These are phyloP conservation scores for Medicago truncatula DNA, from an alignment of 306 rosid species.

Conservation along the genomic window DNA sequence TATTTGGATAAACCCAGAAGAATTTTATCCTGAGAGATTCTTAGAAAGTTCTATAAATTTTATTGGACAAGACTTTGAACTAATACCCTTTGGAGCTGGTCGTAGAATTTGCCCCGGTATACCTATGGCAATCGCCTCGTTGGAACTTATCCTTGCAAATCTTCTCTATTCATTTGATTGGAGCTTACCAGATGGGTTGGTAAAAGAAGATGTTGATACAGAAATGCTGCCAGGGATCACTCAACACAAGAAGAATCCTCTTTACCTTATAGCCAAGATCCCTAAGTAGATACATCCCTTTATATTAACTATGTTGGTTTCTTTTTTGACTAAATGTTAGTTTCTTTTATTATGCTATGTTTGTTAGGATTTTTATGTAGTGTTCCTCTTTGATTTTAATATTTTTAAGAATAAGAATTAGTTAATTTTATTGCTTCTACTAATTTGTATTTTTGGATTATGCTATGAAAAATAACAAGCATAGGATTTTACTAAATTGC, in stretches of 20 bases:
- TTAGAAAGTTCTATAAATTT: not conserved
- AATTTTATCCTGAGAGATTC: not conserved
- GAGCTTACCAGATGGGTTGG: not conserved
- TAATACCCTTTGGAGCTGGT: not conserved
- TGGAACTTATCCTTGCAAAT: not conserved
- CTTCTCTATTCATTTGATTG: not conserved
- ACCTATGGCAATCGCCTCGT: not conserved
- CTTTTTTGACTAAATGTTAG: not conserved
- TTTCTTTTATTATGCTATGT: too few relatives aligned
- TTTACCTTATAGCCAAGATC: constrained; percentile 5
- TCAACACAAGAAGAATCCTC: constrained; percentile 33
- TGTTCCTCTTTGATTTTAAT: too few relatives aligned
- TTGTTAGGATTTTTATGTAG: too few relatives aligned
- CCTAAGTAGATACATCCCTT: constrained; percentile 9
- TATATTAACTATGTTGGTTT: not conserved
- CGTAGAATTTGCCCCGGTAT: not conserved
- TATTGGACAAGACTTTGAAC: not conserved
- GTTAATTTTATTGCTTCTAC: too few relatives aligned
- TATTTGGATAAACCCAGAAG: not conserved
- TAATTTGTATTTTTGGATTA: too few relatives aligned
- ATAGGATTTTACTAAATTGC: too few relatives aligned
- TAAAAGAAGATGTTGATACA: not conserved
- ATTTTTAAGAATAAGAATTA: too few relatives aligned
- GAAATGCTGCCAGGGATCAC: not conserved
- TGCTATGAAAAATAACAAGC: too few relatives aligned